Evolutionary conservation across 2,329 filamentous ascomycete species (phyloP).

Genomic region (Beauveria australis): DNA sequence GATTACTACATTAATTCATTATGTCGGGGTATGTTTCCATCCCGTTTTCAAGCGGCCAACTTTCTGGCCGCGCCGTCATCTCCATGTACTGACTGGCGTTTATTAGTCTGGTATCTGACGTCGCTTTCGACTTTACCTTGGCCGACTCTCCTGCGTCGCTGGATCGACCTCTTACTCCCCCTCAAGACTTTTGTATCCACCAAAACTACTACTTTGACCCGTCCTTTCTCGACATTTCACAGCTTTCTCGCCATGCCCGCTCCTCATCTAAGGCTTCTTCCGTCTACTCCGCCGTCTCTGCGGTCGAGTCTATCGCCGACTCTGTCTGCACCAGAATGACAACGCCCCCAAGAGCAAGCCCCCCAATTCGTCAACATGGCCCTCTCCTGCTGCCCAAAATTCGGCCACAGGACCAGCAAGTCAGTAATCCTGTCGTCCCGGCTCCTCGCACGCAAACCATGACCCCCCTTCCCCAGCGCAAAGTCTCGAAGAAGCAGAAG

Average conservation of each 20-base stretch:
- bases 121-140: slow-evolving; percentile 55
- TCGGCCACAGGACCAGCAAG: slow-evolving; percentile 71
- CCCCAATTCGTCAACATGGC: slow-evolving; percentile 70
- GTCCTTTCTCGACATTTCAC: slow-evolving; percentile 46
- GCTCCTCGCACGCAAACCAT: slow-evolving; percentile 26
- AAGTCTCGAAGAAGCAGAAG: slow-evolving; percentile 9
- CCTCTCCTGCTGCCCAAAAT: slow-evolving; percentile 79
- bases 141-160: slow-evolving; percentile 26
- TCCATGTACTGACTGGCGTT: slow-evolving; percentile 16
- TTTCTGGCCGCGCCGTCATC: not conserved
- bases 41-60: not conserved
- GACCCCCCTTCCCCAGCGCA: slow-evolving; percentile 8
- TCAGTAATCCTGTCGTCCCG: slow-evolving; percentile 42
- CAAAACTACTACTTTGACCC: slow-evolving; percentile 44
- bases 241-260: slow-evolving; percentile 48
- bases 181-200: slow-evolving; percentile 14
- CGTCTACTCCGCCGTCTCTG: slow-evolving; percentile 53
- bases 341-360: slow-evolving; percentile 55
- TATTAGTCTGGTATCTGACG: slow-evolving; percentile 54
- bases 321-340: slow-evolving; percentile 60
- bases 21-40: slow-evolving; percentile 29
- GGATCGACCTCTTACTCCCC: slow-evolving; percentile 23
- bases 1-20: slow-evolving; percentile 3
- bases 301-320: slow-evolving; percentile 45
- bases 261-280: slow-evolving; percentile 61